Conservation (phyloP, 257 asterid genomes). For the Leptodermis oblonga region DNA sequence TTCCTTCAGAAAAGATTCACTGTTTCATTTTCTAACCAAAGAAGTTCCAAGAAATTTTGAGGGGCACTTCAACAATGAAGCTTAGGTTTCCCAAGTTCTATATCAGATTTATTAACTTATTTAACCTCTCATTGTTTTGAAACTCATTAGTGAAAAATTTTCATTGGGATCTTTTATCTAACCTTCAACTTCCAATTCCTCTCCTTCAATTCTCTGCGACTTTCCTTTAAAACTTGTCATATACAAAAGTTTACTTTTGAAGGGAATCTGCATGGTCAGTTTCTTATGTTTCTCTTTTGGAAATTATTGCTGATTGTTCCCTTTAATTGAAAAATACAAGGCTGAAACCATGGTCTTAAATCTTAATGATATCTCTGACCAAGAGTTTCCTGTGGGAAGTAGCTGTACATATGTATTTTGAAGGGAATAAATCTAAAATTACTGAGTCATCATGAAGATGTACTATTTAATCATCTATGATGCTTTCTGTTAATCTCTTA, state of each 20-base stretch:
- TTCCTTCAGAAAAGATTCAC: not conserved
- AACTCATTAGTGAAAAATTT: not conserved
- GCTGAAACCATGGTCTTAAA: not conserved
- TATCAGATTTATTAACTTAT: not conserved
- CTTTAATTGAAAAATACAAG: not conserved
- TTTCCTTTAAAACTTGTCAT: not conserved
- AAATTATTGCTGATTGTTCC: constrained; percentile 1
- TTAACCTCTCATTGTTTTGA: not conserved
- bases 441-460: not conserved
- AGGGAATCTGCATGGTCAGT: not conserved
- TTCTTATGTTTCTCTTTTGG: not conserved
- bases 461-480: not conserved
- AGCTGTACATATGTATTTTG: not conserved
- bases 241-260: not conserved
- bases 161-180: not conserved
- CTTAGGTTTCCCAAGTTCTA: not conserved
- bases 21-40: not conserved
- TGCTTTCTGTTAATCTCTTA: not conserved
- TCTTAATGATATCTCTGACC: not conserved
- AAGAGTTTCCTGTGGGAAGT: not conserved
- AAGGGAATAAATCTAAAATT: not conserved
- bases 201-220: not conserved
- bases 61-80: not conserved
- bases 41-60: not conserved
- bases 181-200: not conserved